A percentile compares a stretch with the other conserved stretches of the same genome.
Conservation (phyloP, 1,284 basidiomycete genomes). For the Amylostereum chailletii region DNA sequence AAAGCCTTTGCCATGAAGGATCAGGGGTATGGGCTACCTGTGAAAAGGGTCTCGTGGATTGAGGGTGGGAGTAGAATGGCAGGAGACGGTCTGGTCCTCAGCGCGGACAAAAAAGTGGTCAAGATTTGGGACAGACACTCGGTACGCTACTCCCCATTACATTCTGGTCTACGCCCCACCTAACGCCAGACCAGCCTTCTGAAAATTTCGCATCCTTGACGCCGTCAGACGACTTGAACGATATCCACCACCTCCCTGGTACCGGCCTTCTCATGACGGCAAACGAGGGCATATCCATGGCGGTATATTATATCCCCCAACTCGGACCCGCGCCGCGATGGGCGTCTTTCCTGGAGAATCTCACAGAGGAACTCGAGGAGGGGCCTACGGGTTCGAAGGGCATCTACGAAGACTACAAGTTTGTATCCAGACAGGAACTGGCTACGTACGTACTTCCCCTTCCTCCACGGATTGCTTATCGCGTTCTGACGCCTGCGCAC, state of each 20-base stretch:
- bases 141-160: constrained; percentile 33
- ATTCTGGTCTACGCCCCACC: constrained; percentile 2
- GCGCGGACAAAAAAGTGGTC: constrained; percentile 89
- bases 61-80: constrained; percentile 78
- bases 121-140: constrained; percentile 90
- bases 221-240: constrained; percentile 81
- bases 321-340: constrained; percentile 94
- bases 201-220: constrained; percentile 91
- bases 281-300: constrained; percentile 91
- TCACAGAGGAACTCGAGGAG: constrained; percentile 97
- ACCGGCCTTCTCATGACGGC: constrained; percentile 84
- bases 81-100: constrained; percentile 81
- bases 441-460: constrained; percentile 50
- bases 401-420: constrained; percentile 96
- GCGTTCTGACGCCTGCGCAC: constrained; percentile 3
- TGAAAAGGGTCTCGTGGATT: constrained; percentile 86
- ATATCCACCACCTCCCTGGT: constrained; percentile 81
- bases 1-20: constrained; percentile 87
- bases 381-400: constrained; percentile 52
- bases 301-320: constrained; percentile 89
- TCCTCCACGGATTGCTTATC: background rate
- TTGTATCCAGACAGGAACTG: constrained; percentile 85
- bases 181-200: constrained; percentile 45
- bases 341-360: constrained; percentile 96
- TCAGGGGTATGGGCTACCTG: constrained; percentile 92